Evolutionary conservation across 495 filamentous ascomycete species (phyloP).

Genomic region (Penicillium tannophilum): DNA sequence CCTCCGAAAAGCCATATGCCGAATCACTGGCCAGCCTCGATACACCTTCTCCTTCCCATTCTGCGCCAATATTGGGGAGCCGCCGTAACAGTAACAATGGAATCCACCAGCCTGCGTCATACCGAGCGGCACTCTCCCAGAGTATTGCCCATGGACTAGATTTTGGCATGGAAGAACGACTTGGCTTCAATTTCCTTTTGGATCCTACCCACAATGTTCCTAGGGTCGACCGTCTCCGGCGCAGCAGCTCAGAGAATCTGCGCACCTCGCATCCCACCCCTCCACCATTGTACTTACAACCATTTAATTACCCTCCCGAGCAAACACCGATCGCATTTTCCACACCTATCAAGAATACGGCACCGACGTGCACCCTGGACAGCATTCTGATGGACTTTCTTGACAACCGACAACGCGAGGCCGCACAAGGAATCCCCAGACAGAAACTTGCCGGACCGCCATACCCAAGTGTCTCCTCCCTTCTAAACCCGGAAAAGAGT

Average conservation of each 20-base stretch:
- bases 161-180: conserved; percentile 57
- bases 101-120: conserved; percentile 21
- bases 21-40: conserved; percentile 39
- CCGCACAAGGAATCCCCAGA: conserved; percentile 59
- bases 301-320: conserved; percentile 26
- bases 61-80: conserved; percentile 28
- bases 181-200: conserved; percentile 70
- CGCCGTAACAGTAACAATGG: conserved; percentile 36
- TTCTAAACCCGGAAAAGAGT: conserved; percentile 66
- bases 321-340: conserved; percentile 36
- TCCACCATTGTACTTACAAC: conserved; percentile 30
- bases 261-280: conserved; percentile 28
- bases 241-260: conserved; percentile 30
- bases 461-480: conserved; percentile 74
- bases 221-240: conserved; percentile 38
- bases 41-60: conserved; percentile 42
- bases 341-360: conserved; percentile 58
- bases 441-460: conserved; percentile 68
- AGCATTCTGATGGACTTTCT: conserved; percentile 76
- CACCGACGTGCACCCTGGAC: conserved; percentile 73
- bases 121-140: conserved; percentile 45
- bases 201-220: conserved; percentile 52
- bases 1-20: conserved; percentile 30
- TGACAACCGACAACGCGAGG: conserved; percentile 62
- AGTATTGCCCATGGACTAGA: conserved; percentile 58